Conservation (phyloP, 768 basidiomycete genomes). For the Boletus vinaceobasis region DNA sequence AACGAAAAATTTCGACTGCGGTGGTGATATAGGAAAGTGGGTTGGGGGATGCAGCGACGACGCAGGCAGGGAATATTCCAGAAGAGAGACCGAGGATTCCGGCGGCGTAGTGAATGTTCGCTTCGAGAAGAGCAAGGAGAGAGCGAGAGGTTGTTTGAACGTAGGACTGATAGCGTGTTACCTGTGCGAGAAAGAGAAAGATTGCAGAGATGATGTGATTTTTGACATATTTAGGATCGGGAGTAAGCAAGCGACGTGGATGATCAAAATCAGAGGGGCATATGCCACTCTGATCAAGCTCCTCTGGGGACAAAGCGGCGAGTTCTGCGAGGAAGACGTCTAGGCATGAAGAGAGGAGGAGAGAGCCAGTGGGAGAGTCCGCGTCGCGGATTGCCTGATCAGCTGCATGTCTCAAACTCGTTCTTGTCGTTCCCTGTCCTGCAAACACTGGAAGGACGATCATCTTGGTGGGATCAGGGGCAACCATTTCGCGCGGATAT, state of each 20-base stretch:
- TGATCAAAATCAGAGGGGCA: slow-evolving; percentile 43
- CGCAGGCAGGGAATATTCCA: slow-evolving; percentile 52
- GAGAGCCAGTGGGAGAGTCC: slow-evolving; percentile 36
- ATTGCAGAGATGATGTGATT: slow-evolving; percentile 51
- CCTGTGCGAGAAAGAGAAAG: slow-evolving; percentile 49
- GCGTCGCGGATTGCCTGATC: slow-evolving; percentile 43
- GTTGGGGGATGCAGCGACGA: slow-evolving; percentile 43
- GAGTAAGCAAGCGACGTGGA: slow-evolving; percentile 38
- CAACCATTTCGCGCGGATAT: slow-evolving; percentile 3
- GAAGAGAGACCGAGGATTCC: slow-evolving; percentile 56
- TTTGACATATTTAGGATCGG: slow-evolving; percentile 33
- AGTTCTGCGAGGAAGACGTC: slow-evolving; percentile 51
- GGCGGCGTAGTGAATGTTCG: slow-evolving; percentile 32
- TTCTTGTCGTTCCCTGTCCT: slow-evolving; percentile 48
- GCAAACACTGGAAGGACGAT: slow-evolving; percentile 49
- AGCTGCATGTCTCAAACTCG: slow-evolving; percentile 31
- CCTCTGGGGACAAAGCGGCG: slow-evolving; percentile 38
- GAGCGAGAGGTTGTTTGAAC: slow-evolving; percentile 24
- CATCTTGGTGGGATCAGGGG: not conserved
- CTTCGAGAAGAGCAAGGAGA: slow-evolving; percentile 30
- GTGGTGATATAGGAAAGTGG: slow-evolving; percentile 40
- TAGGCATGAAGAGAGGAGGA: slow-evolving; percentile 50
- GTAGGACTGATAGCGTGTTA: slow-evolving; percentile 50
- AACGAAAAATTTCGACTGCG: slow-evolving; percentile 46
- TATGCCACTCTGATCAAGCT: slow-evolving; percentile 37